These are phyloP conservation scores for Suillus ampliporus DNA, from an alignment of 768 basidiomycete genomes.

Conservation along the genomic window DNA sequence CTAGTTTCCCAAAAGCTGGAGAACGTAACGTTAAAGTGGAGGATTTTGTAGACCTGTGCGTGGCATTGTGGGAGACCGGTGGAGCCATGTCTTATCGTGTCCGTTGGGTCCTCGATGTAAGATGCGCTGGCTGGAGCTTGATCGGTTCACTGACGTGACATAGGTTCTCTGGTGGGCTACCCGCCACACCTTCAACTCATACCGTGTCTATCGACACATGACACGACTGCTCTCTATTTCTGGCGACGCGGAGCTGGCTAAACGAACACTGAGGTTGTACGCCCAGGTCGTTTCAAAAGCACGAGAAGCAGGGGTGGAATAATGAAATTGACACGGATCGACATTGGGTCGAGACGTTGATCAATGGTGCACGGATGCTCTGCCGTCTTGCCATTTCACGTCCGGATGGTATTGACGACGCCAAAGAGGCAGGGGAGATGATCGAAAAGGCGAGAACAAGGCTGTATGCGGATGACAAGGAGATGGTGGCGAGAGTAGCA, in stretches of 20 bases:
- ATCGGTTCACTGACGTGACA: slow-evolving; percentile 4
- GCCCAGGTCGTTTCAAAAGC: slow-evolving; percentile 86
- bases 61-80: slow-evolving; percentile 81
- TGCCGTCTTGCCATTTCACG: slow-evolving; percentile 54
- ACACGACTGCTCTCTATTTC: slow-evolving; percentile 69
- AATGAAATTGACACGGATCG: slow-evolving; percentile 66
- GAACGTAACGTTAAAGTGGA: slow-evolving; percentile 79
- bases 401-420: slow-evolving; percentile 58
- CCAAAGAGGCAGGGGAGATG: slow-evolving; percentile 62
- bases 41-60: slow-evolving; percentile 81
- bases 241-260: slow-evolving; percentile 66
- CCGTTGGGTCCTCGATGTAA: slow-evolving; percentile 83
- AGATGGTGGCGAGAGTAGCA: slow-evolving; percentile 62
- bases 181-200: slow-evolving; percentile 91
- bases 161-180: slow-evolving; percentile 95
- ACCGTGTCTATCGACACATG: slow-evolving; percentile 84
- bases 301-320: slow-evolving; percentile 54
- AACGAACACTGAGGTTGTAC: slow-evolving; percentile 80
- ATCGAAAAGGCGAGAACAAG: slow-evolving; percentile 66
- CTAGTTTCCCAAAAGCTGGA: slow-evolving; percentile 82
- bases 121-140: slow-evolving; percentile 24
- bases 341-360: slow-evolving; percentile 77
- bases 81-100: slow-evolving; percentile 66
- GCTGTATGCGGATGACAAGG: slow-evolving; percentile 52
- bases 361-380: slow-evolving; percentile 80